phyloP scores from a whole-genome alignment of 768 basidiomycete genomes.

The Serendipita sp. region DNA sequence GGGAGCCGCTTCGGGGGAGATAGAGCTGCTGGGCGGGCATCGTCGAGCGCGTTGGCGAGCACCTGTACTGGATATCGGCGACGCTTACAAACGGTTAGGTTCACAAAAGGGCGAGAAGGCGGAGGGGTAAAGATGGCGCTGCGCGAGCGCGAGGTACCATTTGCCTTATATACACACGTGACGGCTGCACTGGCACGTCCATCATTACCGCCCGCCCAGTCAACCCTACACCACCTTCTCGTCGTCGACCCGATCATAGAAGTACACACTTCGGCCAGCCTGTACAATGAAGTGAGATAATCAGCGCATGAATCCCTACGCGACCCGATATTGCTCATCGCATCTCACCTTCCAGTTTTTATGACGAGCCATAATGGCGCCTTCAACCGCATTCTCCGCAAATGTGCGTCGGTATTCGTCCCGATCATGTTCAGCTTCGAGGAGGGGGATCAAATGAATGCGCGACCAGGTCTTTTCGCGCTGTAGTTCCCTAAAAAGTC shows the following conservation, averaged over 20 bases:
- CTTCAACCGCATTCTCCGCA: slow-evolving; percentile 64
- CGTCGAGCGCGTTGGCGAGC: no score
- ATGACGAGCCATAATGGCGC: slow-evolving; percentile 90
- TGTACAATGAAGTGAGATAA: slow-evolving; percentile 21
- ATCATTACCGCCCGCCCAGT: not conserved
- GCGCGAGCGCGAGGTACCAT: not conserved
- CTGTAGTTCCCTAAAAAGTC: slow-evolving; percentile 59
- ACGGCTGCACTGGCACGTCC: not conserved
- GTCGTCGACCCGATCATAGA: slow-evolving; percentile 30
- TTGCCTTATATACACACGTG: slow-evolving; percentile 6
- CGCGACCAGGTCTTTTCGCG: slow-evolving; percentile 92
- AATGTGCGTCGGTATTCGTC: slow-evolving; percentile 68
- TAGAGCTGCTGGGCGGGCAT: not conserved
- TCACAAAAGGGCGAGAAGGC: not conserved
- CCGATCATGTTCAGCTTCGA: slow-evolving; percentile 88
- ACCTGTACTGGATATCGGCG: no score
- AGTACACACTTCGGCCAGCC: slow-evolving; percentile 78
- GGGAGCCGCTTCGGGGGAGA: not conserved
- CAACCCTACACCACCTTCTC: slow-evolving; percentile 1
- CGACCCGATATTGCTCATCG: not conserved
- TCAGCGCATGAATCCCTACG: not conserved
- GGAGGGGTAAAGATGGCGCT: not conserved
- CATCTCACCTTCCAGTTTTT: slow-evolving; percentile 79
- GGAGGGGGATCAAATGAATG: slow-evolving; percentile 81
- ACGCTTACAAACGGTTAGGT: not conserved